Base-by-base conservation (phyloP, 2,329 filamentous ascomycete genomes). In the Zalaria obscura region DNA sequence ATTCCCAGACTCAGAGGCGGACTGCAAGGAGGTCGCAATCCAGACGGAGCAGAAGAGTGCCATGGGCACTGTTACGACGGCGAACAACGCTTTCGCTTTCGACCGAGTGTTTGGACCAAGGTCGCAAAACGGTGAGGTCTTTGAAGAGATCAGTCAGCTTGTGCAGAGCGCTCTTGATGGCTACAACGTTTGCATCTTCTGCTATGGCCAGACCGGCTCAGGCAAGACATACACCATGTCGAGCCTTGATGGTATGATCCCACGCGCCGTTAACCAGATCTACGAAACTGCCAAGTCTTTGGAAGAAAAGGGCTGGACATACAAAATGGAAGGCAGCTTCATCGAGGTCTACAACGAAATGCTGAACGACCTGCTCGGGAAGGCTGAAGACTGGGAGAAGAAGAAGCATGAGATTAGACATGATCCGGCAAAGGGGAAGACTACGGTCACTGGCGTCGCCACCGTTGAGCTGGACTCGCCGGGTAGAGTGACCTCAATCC, bases 331-430 rank as follows among this genome's bases (percentile, higher is more conserved):
- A 57, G 91, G 91, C 5, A 88, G 80, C 42, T 98, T 98, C 55
- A 78, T 96, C 9, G 91, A 98, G 57, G 91, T 98, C 4, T 98
- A 98, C 73, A 96, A 98, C 48, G 91, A 98, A 58, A 91, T 93
- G 47, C 72, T 98, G 48, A 87, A 95, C 57, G 91, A 98, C 58
- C 65, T 98, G 9, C 73, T 98, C 3, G 79, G 80, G 8, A 75
- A 72, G 41, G 75, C 80, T 0, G 78, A 81, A 41, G 72, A 80
- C 18, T 71, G 86, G 39, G 76, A 80, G 48, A 85, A 81, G 64
- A 85, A 82, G 63, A 93, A 85, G 63, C 80, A 89, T 39, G 85
- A 93, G 53, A 89, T 95, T 44, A 77, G 83, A 2, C 91, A 96
- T 50, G 89, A 96, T 54, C 76, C 86, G 35, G 65, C 70, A 31